A percentile compares a stretch with the other conserved stretches of the same genome.
Conservation (phyloP, 192 early-diverging fungal genomes). For the Rhizoclosmatium globosum region DNA sequence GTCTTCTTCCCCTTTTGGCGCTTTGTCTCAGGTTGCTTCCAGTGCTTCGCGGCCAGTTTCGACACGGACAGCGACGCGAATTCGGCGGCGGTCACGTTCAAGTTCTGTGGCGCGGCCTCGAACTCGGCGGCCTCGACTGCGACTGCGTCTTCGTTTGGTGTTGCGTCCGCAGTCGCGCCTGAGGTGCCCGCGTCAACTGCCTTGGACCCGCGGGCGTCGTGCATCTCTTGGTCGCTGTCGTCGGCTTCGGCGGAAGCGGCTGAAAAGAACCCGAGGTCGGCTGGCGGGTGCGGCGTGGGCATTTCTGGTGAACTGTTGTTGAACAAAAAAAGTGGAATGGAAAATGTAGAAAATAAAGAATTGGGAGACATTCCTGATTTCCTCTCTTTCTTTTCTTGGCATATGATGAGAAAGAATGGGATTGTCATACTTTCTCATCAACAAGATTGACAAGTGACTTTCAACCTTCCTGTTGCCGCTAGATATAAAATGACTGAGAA, state of each 20-base stretch:
- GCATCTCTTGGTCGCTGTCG: not conserved
- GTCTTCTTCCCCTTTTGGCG: not conserved
- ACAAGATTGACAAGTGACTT: too few species aligned
- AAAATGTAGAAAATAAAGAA: too few species aligned
- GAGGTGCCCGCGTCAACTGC: not conserved
- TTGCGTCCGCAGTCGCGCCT: not conserved
- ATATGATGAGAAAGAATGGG: too few species aligned
- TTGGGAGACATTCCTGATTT: too few species aligned
- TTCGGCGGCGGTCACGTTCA: not conserved
- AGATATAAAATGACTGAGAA: too few species aligned
- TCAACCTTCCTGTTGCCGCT: too few species aligned
- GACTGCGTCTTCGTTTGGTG: not conserved
- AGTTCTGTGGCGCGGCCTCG: not conserved
- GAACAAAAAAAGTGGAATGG: not conserved
- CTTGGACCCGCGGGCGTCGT: not conserved
- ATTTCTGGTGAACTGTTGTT: not conserved
- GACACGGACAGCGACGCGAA: not conserved
- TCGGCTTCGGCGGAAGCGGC: slow-evolving; percentile 29
- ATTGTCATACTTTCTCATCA: too few species aligned
- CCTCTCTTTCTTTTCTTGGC: too few species aligned
- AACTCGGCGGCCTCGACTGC: too few species aligned
- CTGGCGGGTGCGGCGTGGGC: not conserved
- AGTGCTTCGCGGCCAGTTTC: not conserved
- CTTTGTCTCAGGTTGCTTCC: not conserved
- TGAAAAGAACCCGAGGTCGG: slow-evolving; percentile 44